phyloP scores from a whole-genome alignment of 2,329 filamentous ascomycete species.

The Thelonectria olida region DNA sequence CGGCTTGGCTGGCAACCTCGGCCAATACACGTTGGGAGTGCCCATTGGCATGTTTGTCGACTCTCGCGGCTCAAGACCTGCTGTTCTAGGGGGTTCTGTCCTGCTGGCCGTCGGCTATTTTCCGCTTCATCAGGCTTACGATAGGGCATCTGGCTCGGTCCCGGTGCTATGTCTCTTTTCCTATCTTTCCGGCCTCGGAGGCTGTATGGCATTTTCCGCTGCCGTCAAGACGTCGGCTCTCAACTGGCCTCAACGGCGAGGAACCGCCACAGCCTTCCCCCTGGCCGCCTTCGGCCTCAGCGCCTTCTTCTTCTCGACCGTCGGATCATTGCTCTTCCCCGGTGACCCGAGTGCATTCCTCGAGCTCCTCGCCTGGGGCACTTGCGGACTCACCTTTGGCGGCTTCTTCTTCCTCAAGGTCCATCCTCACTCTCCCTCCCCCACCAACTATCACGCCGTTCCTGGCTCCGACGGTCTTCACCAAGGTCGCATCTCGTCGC shows the following conservation, averaged over 20 bases:
- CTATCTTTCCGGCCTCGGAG: slow-evolving; percentile 86
- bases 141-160: slow-evolving; percentile 69
- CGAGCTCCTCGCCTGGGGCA: slow-evolving; percentile 81
- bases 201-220: slow-evolving; percentile 89
- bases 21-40: slow-evolving; percentile 93
- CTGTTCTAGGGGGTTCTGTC: slow-evolving; percentile 78
- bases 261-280: slow-evolving; percentile 93
- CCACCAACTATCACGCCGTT: slow-evolving; percentile 66
- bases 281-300: slow-evolving; percentile 93
- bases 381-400: slow-evolving; percentile 76
- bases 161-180: slow-evolving; percentile 80
- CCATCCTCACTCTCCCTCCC: slow-evolving; percentile 59
- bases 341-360: slow-evolving; percentile 86
- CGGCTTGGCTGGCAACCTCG: slow-evolving; percentile 84
- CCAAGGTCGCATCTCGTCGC: slow-evolving; percentile 38
- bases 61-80: slow-evolving; percentile 79
- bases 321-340: slow-evolving; percentile 81
- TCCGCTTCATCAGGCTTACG: slow-evolving; percentile 82
- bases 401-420: slow-evolving; percentile 89
- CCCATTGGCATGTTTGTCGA: slow-evolving; percentile 91
- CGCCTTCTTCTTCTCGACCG: slow-evolving; percentile 92
- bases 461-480: slow-evolving; percentile 44
- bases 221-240: slow-evolving; percentile 87
- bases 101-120: slow-evolving; percentile 84
- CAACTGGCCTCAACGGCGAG: slow-evolving; percentile 91